Evolutionary conservation across 2,329 filamentous ascomycete species (phyloP), one percentile per base, ranked within the genome.

Genomic region (Aspergillus terreus): DNA sequence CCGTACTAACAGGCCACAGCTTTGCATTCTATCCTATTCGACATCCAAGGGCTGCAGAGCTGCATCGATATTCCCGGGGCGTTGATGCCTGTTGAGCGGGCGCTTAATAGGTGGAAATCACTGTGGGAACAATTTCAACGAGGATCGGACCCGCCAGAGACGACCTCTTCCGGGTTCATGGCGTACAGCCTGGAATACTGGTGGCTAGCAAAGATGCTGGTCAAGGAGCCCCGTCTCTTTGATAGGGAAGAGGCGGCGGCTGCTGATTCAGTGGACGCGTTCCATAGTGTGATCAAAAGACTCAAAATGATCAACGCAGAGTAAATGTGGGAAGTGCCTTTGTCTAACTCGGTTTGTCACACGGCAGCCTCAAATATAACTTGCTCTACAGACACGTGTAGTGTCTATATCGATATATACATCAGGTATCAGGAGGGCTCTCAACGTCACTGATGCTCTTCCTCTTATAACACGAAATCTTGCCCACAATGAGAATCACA

Each of bases 201-300:
- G 46, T 48, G 46, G 46, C 9, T 48, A 33, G 46, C 46, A 32
- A 48, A 42, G 10, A 27, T 17, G 23, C 36, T 48, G 6, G 35
- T 42, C 25, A 38, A 19, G 35, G 15, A 30, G 6, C 46, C 46
- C 6, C 35, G 14, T 38, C 14, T 38, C 15, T 38, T 38, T 38
- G 35, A 15, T 11, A 3, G 1, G 14, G 12, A 15, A 6, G 35
- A 17, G 15, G 35, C 6, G 35, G 11, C 15, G 1, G 11, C 35
- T n/a, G 14, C 35, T n/a, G 35, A 38, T n/a, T 38, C 35, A 4
- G 35, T n/a, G 35, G 35, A 38, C 6, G 14, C 35, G 5, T 38
- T 38, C 35, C 35, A 38, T n/a, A 17, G 4, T n/a, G 15, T 15
- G 12, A 14, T 38, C 35, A 14, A 17, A 17, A 17, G 35, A 9